phyloP scores from a whole-genome alignment of 225 moss, liverwort and hornwort species.

The Lunularia cruciata region DNA sequence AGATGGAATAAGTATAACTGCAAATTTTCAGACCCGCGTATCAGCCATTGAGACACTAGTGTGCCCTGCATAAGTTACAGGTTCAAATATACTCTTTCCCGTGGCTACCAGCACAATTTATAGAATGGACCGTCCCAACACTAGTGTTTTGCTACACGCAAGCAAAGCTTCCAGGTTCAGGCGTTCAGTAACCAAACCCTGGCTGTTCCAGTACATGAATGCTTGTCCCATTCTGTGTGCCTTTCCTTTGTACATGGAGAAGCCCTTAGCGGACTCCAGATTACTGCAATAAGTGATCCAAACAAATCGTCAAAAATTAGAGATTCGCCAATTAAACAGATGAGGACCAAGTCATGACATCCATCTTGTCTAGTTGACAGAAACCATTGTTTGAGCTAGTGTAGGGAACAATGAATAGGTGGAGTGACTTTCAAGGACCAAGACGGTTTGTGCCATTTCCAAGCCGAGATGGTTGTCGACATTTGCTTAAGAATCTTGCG shows the following conservation, averaged over 20 bases:
- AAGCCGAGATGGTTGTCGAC: no score
- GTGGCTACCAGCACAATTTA: neutral
- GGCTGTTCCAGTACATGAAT: neutral
- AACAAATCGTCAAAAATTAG: neutral
- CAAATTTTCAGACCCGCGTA: neutral
- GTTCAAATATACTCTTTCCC: neutral
- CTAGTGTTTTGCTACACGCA: neutral
- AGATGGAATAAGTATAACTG: neutral
- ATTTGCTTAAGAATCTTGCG: no score
- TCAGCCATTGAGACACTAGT: neutral
- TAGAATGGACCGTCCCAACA: neutral
- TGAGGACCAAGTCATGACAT: no score
- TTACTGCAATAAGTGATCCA: slow-evolving; percentile 3
- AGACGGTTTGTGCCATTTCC: no score
- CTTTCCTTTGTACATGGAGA: neutral
- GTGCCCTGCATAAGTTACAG: neutral
- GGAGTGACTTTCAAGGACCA: no score
- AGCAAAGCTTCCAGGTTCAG: neutral
- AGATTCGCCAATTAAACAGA: no score
- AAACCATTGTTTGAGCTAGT: no score
- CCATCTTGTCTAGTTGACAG: no score
- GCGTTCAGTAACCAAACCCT: neutral
- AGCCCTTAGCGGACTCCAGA: neutral
- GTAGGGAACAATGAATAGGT: no score
- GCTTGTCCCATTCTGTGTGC: neutral